A percentile compares a stretch with the other conserved stretches of the same genome.
These are phyloP conservation scores for Rhizophora apiculata DNA, from an alignment of 345 rosid genomes.

Conservation along the genomic window DNA sequence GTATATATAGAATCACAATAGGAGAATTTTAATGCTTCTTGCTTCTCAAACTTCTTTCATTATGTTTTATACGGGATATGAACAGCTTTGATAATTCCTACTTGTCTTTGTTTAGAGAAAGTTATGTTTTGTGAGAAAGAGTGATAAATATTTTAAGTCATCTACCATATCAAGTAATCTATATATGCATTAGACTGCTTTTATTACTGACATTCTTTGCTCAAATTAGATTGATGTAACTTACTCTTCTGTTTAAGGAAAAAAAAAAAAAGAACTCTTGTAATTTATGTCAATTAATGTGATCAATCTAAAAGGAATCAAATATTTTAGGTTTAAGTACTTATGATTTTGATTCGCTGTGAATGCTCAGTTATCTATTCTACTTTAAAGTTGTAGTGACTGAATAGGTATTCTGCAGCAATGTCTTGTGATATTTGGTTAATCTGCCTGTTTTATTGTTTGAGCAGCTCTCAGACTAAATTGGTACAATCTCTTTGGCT, in stretches of 20 bases:
- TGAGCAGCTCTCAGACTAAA: slow-evolving; percentile 23
- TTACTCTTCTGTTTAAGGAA: not conserved
- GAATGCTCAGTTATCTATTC: not conserved
- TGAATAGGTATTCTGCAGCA: not conserved
- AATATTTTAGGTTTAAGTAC: not conserved
- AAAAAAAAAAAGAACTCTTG: not conserved
- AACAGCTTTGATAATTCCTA: not conserved
- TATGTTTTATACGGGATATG: not conserved
- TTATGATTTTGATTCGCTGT: not conserved
- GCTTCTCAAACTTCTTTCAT: not conserved
- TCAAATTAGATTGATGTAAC: not conserved
- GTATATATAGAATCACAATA: no score
- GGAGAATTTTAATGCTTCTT: not conserved
- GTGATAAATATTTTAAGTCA: not conserved
- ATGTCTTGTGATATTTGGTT: not conserved
- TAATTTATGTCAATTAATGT: not conserved
- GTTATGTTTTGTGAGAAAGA: not conserved
- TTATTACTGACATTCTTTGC: not conserved
- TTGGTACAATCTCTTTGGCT: not conserved
- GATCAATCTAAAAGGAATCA: not conserved
- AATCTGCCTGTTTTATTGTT: slow-evolving; percentile 9
- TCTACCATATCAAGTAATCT: not conserved
- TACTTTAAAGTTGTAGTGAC: not conserved
- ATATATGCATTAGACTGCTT: not conserved
- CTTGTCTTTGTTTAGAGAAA: not conserved